Evolutionary conservation across 2,329 filamentous ascomycete species (phyloP).

Genomic region (Penicillium aurantiogriseum): DNA sequence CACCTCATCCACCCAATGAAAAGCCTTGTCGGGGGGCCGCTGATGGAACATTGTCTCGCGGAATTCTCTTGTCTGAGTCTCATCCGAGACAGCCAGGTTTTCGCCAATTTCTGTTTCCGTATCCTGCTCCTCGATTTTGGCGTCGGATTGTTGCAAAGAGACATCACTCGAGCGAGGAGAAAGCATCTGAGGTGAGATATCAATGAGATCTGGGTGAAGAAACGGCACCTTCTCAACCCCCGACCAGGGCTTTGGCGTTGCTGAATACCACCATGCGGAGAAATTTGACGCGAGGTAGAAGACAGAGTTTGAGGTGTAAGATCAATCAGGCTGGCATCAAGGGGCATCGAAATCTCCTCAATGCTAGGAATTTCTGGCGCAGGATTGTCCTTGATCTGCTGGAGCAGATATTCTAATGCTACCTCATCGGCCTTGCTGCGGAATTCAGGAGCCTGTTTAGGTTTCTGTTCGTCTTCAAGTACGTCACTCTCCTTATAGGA

Average conservation of each 20-base stretch:
- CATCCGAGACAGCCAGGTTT: not conserved
- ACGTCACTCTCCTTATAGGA: not conserved
- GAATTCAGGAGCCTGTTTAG: not conserved
- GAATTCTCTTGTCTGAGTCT: not conserved
- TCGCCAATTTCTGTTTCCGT: not conserved
- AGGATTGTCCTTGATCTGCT: not conserved
- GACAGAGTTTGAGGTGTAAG: not conserved
- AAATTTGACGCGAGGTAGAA: not conserved
- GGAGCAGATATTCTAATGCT: not conserved
- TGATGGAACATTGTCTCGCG: constrained; percentile 5
- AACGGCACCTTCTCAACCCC: not conserved
- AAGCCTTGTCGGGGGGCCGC: not conserved
- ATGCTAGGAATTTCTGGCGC: not conserved
- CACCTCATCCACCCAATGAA: not conserved
- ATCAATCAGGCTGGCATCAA: not conserved
- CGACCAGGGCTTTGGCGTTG: not conserved
- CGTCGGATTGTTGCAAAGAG: not conserved
- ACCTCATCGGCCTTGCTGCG: not conserved
- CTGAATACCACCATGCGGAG: not conserved
- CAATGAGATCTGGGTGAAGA: constrained; percentile 4
- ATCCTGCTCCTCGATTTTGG: not conserved
- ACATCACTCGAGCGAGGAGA: not conserved
- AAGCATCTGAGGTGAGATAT: constrained; percentile 1
- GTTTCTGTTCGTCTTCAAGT: not conserved
- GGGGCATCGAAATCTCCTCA: not conserved